Base-by-base conservation (phyloP, 2,329 filamentous ascomycete genomes). In the Purpureocillium lavendulum region DNA sequence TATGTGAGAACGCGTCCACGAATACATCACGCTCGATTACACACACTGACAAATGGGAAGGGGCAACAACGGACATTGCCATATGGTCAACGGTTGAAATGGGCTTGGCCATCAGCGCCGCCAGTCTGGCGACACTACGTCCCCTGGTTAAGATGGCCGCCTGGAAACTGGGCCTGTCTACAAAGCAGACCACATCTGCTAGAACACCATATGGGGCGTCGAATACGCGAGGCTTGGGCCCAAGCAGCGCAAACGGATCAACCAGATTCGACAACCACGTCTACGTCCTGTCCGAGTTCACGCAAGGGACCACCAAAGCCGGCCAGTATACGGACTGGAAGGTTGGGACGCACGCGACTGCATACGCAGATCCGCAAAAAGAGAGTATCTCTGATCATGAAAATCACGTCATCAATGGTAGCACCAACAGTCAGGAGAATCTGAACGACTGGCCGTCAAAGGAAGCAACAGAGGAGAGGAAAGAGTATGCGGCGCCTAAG, bases 21-120 rank as follows among this genome's bases (percentile, higher is more conserved):
- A 13, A 17, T 3, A n/a, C 5, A 31, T 12, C n/a, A n/a, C 21
- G 21, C 21, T 26, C n/a, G 26, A 29, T 14, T 30, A 10, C 12
- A 7, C 21, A 35, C 13, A 14, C 38, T 52, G 39, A 45, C 31
- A 24, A 35, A 18, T 24, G 17, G 3, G 11, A 30, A 55, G 63
- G 50, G 50, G 58, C 60, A 18, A 69, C 66, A 0, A 40, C 59
- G 36, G 60, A 64, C 41, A 65, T 70, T 36, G 67, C 67, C 13
- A 66, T 72, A 46, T 73, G 67, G 67, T 70, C 68, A 2, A 66
- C 62, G 1, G 55, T 65, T 7, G 71, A 74, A 39, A 57, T 65
- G 29, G 66, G 65, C 11, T 58, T 74, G 2, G 66, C 67, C 35
- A 65, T 74, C 45, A 64, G 64, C 7, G 70, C 69, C 7, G 66